Conservation (phyloP, 2,329 filamentous ascomycete species). For the Lachnellula willkommii region DNA sequence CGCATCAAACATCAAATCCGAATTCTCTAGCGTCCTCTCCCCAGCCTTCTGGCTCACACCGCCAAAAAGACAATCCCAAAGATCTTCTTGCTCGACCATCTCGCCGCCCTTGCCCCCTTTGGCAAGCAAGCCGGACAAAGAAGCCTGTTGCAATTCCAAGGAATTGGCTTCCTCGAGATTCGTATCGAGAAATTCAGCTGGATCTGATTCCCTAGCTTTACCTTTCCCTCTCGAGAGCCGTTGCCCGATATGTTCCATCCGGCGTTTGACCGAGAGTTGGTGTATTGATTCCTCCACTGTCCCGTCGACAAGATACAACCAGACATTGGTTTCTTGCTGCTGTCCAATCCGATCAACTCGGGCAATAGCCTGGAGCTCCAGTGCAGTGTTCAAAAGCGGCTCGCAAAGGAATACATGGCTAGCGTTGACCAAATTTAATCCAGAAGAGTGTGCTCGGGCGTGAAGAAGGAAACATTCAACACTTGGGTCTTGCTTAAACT, state of each 20-base stretch:
- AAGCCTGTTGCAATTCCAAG: constrained; percentile 70
- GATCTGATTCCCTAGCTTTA: constrained; percentile 37
- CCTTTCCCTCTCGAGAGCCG: constrained; percentile 26
- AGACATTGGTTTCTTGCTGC: constrained; percentile 80
- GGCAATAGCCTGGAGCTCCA: constrained; percentile 92
- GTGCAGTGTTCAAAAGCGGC: constrained; percentile 84
- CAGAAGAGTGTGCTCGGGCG: constrained; percentile 80
- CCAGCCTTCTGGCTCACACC: constrained; percentile 13
- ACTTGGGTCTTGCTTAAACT: constrained; percentile 68
- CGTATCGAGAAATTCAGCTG: constrained; percentile 48
- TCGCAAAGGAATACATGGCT: constrained; percentile 94
- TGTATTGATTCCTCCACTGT: constrained; percentile 93
- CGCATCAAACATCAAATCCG: constrained; percentile 15
- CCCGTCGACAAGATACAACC: constrained; percentile 87
- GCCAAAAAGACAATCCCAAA: constrained; percentile 89
- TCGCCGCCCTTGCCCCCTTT: constrained; percentile 71
- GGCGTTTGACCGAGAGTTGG: constrained; percentile 72
- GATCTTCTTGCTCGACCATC: constrained; percentile 67
- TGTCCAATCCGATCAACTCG: constrained; percentile 94
- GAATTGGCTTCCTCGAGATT: constrained; percentile 79
- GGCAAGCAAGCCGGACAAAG: constrained; percentile 64
- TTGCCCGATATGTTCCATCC: constrained; percentile 69
- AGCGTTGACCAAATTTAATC: constrained; percentile 86
- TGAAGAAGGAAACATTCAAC: constrained; percentile 84
- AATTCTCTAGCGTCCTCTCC: constrained; percentile 6